Evolutionary conservation across 2,329 filamentous ascomycete genomes (phyloP).

Genomic region (Talaromyces sp.): DNA sequence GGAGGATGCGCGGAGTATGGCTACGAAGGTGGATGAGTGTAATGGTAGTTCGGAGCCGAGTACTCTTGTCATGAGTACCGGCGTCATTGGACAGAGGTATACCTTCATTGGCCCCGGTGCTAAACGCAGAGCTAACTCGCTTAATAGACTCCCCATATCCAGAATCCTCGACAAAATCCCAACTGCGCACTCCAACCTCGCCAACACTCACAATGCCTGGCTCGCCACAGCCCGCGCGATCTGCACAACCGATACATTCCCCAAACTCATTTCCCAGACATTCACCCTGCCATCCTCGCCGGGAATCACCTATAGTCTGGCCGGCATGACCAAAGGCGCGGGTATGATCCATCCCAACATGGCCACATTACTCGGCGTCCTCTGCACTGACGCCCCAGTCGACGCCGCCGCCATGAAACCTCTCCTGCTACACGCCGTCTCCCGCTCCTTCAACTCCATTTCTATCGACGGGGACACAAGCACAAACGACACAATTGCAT

Average conservation of each 20-base stretch:
- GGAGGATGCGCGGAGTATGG: constrained; percentile 86
- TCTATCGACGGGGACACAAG: constrained; percentile 96
- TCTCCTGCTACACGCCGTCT: constrained; percentile 70
- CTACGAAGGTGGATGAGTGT: constrained; percentile 67
- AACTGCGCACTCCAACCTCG: constrained; percentile 67
- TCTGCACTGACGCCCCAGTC: constrained; percentile 88
- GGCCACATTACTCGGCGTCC: constrained; percentile 87
- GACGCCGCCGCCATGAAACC: constrained; percentile 63
- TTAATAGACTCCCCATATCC: constrained; percentile 72
- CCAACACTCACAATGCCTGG: constrained; percentile 79
- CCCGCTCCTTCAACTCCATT: constrained; percentile 92
- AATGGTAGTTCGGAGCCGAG: constrained; percentile 53
- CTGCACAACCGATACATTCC: constrained; percentile 97
- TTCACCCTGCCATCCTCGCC: constrained; percentile 83
- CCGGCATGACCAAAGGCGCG: constrained; percentile 95
- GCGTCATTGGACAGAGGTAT: constrained; percentile 89
- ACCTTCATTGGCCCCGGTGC: constrained; percentile 18
- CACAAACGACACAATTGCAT: constrained; percentile 91
- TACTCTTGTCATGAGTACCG: constrained; percentile 97
- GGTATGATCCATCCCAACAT: constrained; percentile 99
- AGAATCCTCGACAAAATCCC: constrained; percentile 86
- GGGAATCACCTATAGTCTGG: constrained; percentile 72
- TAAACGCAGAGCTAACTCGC: neutral
- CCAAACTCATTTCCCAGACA: constrained; percentile 81
- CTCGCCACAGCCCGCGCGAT: constrained; percentile 82